Base-by-base conservation (phyloP, 495 filamentous ascomycete species). In the Lasiosphaeriaceae sp. region DNA sequence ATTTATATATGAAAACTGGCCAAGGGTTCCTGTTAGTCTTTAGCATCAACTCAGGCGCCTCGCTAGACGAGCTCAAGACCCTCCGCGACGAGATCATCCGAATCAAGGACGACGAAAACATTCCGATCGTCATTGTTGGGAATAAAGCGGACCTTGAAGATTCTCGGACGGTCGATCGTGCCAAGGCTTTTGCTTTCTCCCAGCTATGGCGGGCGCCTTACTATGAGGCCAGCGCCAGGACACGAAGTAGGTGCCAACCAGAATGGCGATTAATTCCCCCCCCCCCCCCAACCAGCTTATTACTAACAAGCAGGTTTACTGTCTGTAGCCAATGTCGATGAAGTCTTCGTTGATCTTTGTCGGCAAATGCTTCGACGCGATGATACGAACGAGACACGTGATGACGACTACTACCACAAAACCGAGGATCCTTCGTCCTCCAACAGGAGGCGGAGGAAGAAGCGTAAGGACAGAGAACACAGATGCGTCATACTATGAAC, bases 1-100 rank as follows among this genome's bases (percentile, higher is more conserved):
- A 97, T 73, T 81, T 97, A 48, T 97, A 97, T 74, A 96, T 98
- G 90, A 96, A 96, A 67, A 83, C 86, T 64, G 90, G 92, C 58
- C 94, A 98, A 79, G 94, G 95, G 2, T 98, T 98, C 73, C 85
- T 98, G 55, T 82, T 98, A 52, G 94, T 97, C 60, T 98, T 97
- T 77, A 95, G 90, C 66, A 98, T 97, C 66, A 96, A 92, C 29
- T 94, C 88, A 64, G 80, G 83, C 66, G 86, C 86, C 63, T 96
- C 90, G 48, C 79, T 98, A 23, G 83, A 85, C 64, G 94, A 98
- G 68, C 85, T 98, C 20, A 80, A 84, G 59, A 89, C 91, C 65
- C 82, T 98, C 49, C 88, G 92, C 48, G 94, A 97, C 65, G 92
- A 97, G 74, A 97, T 98, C 65, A 87, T 95, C 56, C 90, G 91